Evolutionary conservation across 805 yeast species (phyloP).

Genomic region (Myxozyma kluyveri): DNA sequence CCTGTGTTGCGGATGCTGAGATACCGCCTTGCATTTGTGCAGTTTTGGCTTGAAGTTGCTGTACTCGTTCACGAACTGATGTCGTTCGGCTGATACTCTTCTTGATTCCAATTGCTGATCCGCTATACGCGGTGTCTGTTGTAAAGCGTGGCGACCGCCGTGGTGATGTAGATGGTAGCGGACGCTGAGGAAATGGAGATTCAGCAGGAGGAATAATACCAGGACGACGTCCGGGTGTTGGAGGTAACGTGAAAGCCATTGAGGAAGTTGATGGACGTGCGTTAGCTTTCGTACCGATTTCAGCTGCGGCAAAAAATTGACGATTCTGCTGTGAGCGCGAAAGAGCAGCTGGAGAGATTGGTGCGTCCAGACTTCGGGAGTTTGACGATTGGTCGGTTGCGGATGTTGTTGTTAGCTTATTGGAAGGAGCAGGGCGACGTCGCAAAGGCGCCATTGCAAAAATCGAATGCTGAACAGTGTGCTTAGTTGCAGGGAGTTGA

Average conservation of each 20-base stretch:
- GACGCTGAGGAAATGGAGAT: background rate
- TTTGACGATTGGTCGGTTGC: background rate
- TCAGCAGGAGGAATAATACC: background rate
- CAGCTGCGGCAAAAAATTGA: too few species aligned
- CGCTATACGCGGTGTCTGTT: background rate
- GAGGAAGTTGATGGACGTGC: too few species aligned
- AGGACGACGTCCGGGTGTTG: too few species aligned
- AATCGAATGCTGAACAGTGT: background rate
- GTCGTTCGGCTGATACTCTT: too few species aligned
- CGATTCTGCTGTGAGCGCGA: background rate
- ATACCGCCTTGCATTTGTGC: too few species aligned
- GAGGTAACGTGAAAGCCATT: too few species aligned
- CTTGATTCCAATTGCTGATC: too few species aligned
- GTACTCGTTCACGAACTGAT: background rate
- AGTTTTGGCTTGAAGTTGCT: background rate
- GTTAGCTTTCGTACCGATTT: too few species aligned
- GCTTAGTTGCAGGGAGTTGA: background rate
- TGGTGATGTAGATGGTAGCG: background rate
- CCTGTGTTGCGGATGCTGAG: too few species aligned
- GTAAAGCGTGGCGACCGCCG: background rate
- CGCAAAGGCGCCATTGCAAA: background rate
- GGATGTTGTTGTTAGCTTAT: background rate
- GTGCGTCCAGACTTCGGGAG: background rate
- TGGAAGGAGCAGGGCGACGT: background rate
- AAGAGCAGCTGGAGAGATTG: background rate